phyloP scores from a whole-genome alignment of 1,284 basidiomycete species.

The Moesziomyces antarcticus region DNA sequence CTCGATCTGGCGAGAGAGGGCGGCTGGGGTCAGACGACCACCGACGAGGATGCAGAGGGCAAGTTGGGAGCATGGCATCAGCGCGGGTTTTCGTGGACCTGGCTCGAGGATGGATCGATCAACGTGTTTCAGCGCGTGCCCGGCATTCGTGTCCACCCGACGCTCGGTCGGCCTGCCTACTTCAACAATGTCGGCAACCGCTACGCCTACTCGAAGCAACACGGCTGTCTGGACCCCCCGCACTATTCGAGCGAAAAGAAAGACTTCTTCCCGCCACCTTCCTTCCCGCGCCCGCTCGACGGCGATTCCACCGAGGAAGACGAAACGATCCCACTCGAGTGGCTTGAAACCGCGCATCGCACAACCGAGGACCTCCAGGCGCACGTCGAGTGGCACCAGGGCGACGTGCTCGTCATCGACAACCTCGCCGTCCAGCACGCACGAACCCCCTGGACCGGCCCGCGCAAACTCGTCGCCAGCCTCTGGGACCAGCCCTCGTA shows the following conservation, averaged over 20 bases:
- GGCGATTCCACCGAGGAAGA: conserved; percentile 7
- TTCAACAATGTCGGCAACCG: conserved; percentile 52
- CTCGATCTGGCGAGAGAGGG: conserved; percentile 42
- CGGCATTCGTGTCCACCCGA: conserved; percentile 43
- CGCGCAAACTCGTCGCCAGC: conserved; percentile 43
- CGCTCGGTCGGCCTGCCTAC: conserved; percentile 34
- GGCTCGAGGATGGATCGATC: conserved; percentile 49
- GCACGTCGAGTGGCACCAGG: conserved; percentile 46
- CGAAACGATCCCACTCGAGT: conserved; percentile 35
- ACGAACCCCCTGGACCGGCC: conserved; percentile 42
- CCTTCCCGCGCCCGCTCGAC: conserved; percentile 21
- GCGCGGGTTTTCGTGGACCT: conserved; percentile 38
- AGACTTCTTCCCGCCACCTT: conserved; percentile 35
- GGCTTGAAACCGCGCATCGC: conserved; percentile 30
- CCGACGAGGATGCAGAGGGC: background rate
- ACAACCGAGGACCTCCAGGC: conserved; percentile 37
- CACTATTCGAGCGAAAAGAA: conserved; percentile 33
- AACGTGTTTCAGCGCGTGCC: conserved; percentile 49
- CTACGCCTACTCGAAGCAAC: conserved; percentile 34
- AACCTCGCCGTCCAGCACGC: conserved; percentile 54
- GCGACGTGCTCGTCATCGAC: conserved; percentile 48
- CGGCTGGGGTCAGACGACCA: conserved; percentile 19
- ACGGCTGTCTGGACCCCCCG: conserved; percentile 23
- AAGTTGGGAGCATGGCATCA: conserved; percentile 39
- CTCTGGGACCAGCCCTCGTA: conserved; percentile 47